phyloP scores from a whole-genome alignment of 768 basidiomycete species.

The Macrocybe gigantea region DNA sequence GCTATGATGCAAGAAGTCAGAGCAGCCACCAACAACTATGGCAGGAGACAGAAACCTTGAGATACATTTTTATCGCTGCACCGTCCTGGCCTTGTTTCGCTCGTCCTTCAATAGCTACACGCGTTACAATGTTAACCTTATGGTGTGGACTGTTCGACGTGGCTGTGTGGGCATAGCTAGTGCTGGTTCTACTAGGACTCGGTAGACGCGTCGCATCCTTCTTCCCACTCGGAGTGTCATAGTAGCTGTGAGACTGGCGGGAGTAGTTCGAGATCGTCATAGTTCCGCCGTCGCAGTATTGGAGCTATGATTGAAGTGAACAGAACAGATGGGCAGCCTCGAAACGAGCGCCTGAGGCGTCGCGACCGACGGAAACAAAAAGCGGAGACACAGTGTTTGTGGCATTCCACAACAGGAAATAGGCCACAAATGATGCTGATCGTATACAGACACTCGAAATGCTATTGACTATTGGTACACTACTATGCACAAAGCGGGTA shows the following conservation, averaged over 20 bases:
- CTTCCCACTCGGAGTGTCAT: no score
- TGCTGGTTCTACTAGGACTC: constrained; percentile 17
- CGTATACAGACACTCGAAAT: not conserved
- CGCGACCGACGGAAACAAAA: not conserved
- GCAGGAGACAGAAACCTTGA: constrained; percentile 48
- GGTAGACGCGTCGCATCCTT: not conserved
- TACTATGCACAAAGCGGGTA: not conserved
- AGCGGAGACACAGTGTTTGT: not conserved
- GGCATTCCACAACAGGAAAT: not conserved
- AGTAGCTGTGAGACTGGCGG: no score
- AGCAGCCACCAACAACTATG: not conserved
- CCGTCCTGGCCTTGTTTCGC: constrained; percentile 61
- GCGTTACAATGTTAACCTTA: constrained; percentile 65
- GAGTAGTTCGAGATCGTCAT: no score
- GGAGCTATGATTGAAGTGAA: no score
- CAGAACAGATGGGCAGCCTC: no score
- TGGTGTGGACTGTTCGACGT: constrained; percentile 35
- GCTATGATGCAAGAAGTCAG: constrained; percentile 27
- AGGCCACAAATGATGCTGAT: not conserved
- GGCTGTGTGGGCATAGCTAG: constrained; percentile 40
- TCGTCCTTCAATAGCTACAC: constrained; percentile 70
- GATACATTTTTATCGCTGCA: constrained; percentile 66
- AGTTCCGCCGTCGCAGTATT: no score
- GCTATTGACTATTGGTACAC: no score
- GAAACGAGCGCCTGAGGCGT: no score